These are phyloP conservation scores for Colletotrichum sp. DNA, from an alignment of 2,329 filamentous ascomycete species.

Conservation along the genomic window DNA sequence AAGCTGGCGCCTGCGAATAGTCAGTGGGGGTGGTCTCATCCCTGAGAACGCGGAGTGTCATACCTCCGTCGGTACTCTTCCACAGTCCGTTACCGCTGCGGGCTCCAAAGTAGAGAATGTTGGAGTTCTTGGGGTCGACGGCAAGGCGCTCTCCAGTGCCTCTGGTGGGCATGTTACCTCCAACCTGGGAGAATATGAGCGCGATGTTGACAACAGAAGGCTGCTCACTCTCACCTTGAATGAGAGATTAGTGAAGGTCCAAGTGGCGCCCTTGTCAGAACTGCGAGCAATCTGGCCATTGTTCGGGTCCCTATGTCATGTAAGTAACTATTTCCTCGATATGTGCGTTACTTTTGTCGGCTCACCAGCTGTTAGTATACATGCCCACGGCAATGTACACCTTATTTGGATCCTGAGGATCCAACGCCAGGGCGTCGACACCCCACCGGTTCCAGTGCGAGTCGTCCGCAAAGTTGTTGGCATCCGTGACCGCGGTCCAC, in stretches of 20 bases:
- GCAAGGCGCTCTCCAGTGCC: constrained; percentile 64
- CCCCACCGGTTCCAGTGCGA: constrained; percentile 61
- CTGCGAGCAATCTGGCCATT: constrained; percentile 61
- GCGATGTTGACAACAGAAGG: rapidly evolving
- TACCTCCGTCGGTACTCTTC: constrained; percentile 61
- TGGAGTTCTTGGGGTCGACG: constrained; percentile 61
- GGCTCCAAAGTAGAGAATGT: constrained; percentile 63
- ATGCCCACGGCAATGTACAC: constrained; percentile 61
- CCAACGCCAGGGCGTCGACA: constrained; percentile 60
- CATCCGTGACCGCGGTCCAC: constrained; percentile 59
- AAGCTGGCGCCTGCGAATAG: constrained; percentile 52
- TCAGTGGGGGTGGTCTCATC: constrained; percentile 45
- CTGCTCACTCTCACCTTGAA: constrained; percentile 47
- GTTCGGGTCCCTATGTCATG: constrained; percentile 50
- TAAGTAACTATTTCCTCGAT: neutral
- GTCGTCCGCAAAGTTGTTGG: constrained; percentile 39
- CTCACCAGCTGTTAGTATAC: constrained; percentile 62
- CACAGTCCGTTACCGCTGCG: constrained; percentile 64
- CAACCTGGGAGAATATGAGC: constrained; percentile 36
- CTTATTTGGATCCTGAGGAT: constrained; percentile 56
- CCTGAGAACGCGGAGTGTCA: constrained; percentile 51
- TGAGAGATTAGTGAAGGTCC: constrained; percentile 51
- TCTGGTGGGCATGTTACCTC: constrained; percentile 66
- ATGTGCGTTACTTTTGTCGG: rapidly evolving
- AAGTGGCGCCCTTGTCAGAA: constrained; percentile 58